Evolutionary conservation across 208 protist species (phyloP), one percentile per base, ranked within the genome.

Genomic region (Trypanosoma boissoni): DNA sequence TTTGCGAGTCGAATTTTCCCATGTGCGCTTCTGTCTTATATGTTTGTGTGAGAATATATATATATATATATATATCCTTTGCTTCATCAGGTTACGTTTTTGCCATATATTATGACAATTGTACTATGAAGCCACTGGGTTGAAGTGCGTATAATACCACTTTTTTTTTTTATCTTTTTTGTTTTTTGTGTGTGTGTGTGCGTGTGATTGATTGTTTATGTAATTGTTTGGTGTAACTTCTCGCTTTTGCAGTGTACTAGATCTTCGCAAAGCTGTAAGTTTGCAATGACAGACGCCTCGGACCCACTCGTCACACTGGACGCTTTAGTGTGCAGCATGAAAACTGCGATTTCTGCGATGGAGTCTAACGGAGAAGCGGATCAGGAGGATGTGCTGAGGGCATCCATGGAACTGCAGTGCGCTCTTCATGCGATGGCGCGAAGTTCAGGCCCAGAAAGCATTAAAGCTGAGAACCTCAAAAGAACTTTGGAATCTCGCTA

Each of bases 311-410:
- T 14, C 0, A 34, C 29, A 18, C 36, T 68, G 6, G 62, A 68
- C 28, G 46, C 50, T 24, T 7, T 68, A 28, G 27, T 68, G 1
- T 23, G 39, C 18, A 53, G 53, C 21, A 68, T 68, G 62, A 50
- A 23, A 16, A 24, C 16, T 21, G 51, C 53, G 7, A 45, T 68
- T 16, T 5, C 53, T 23, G 45, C 2, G 36, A 54, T 68, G 62
- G 62, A 68, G 54, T 56, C 43, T 26, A 6, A 41, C 9, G 62
- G 62, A 28, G 36, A 7, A 5, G 21, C 9, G 1, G 26, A 61
- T 36, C 45, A 26, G 39, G n/a, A 27, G 2, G 53, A 48, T 20
- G 53, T 68, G n/a, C n/a, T 68, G 20, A 36, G 34, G 34, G 21
- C 14, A 1, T 51, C 62, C 10, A 27, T 53, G 14, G 43, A 14